Evolutionary conservation across 306 rosid genomes (phyloP), one percentile per base, ranked within the genome.

Genomic region (Trifolium pratense): DNA sequence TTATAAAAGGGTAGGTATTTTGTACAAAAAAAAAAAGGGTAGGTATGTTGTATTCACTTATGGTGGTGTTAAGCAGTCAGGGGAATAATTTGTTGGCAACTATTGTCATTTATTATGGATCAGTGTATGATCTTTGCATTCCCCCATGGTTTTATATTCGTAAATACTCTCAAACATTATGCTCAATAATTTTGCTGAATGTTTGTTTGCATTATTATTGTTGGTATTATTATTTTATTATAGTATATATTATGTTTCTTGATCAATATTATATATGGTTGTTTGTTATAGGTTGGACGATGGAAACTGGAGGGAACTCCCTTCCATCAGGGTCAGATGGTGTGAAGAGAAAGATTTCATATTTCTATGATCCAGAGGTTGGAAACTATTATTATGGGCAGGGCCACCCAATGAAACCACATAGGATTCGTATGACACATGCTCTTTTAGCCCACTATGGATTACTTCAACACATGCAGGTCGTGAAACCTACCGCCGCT

Each of bases 341-440:
- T 17, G 71, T 56, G 57, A 84, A 84, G 84, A 80, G 87, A 68
- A 84, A 84, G 78, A 79, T 84, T 68, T 79, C 84, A 1, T 84
- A 84, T 74, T 84, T 84, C 74, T 84, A 84, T 49, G 87, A 84
- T 46, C 87, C 87, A 7, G 87, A 84, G 70, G 87, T 84, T 72
- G 87, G 87, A n/a, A 84, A 84, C 77, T 84, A 84, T 68, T 84
- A 84, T 69, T 84, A 84, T 9, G 87, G 87, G 52, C 87, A 84
- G 79, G 84, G 87, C n/a, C 87, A 83, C 65, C 80, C 87, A 0
- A 83, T 83, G 87, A 83, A 83, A 69, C 87, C 87, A 0, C 87
- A 84, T 49, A 45, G 87, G 55, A 84, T 84, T 76, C 74, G 87
- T 37, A 84, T 84, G 87, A 84, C 87, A 8, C 84, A 84, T 46